phyloP scores from a whole-genome alignment of 108 stramenopile species.

The Cyclotella kingstonii region DNA sequence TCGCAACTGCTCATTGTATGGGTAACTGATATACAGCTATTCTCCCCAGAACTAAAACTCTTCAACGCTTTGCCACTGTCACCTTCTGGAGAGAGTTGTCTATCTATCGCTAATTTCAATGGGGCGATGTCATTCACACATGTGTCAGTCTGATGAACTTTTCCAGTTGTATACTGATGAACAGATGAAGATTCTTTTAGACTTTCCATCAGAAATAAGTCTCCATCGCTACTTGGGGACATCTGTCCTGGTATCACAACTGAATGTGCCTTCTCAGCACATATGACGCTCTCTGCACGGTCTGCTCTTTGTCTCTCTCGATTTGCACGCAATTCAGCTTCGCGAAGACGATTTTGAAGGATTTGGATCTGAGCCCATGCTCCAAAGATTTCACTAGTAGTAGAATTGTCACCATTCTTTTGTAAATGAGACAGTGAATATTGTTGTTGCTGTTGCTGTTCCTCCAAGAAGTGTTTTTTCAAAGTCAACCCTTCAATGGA shows the following conservation, averaged over 20 bases:
- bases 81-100: too few relatives aligned
- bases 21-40: not conserved
- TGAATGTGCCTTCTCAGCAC: not conserved
- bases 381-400: slow-evolving; percentile 16
- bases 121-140: too few relatives aligned
- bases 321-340: slow-evolving; percentile 15
- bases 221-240: too few relatives aligned
- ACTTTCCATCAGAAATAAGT: too few relatives aligned
- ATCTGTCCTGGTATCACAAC: not conserved
- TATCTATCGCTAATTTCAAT: too few relatives aligned
- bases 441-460: not conserved
- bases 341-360: slow-evolving; percentile 17
- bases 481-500: too few relatives aligned
- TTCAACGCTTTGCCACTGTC: not conserved
- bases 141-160: too few relatives aligned
- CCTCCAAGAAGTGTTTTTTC: too few relatives aligned
- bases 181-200: too few relatives aligned
- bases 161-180: too few relatives aligned
- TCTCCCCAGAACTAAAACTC: not conserved
- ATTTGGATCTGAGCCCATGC: slow-evolving; percentile 31
- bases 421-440: not conserved
- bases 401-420: not conserved
- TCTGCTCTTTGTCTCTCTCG: slow-evolving; percentile 7
- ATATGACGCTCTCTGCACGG: not conserved
- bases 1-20: not conserved